Evolutionary conservation across 106 monocot species (phyloP).

Genomic region (Dendrobium catenatum): DNA sequence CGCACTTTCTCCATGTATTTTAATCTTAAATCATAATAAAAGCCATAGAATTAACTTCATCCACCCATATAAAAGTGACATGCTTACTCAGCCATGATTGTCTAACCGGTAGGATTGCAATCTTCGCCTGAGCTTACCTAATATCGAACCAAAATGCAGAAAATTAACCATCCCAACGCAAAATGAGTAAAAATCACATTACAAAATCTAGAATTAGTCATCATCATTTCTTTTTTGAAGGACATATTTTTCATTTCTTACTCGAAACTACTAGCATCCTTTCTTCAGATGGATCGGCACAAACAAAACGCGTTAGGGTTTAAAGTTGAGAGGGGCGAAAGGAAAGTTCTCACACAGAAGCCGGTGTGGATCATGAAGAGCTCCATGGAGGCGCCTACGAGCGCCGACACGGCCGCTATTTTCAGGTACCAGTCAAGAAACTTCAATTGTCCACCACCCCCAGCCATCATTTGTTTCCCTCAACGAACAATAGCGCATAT

Average conservation of each 20-base stretch:
- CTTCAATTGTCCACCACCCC: conserved; percentile 19
- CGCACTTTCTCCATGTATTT: background rate
- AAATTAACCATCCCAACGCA: background rate
- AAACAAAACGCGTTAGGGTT: background rate
- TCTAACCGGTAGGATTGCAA: too few relatives aligned
- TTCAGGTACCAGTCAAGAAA: conserved; percentile 59
- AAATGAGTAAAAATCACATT: background rate
- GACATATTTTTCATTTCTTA: background rate
- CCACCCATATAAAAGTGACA: background rate
- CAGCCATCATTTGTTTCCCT: background rate
- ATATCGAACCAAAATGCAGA: background rate
- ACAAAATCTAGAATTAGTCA: background rate
- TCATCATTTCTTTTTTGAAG: background rate
- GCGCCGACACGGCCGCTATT: conserved; percentile 43
- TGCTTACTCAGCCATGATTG: too few relatives aligned
- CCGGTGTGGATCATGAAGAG: conserved; percentile 76
- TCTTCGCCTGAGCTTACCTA: background rate
- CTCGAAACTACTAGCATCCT: background rate
- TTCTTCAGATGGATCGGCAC: background rate
- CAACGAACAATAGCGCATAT: background rate
- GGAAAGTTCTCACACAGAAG: conserved; percentile 31
- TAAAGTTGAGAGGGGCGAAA: background rate
- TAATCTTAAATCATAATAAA: background rate
- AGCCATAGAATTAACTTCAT: background rate
- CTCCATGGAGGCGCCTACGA: conserved; percentile 70